Evolutionary conservation across 2,329 filamentous ascomycete genomes (phyloP), one percentile per base, ranked within the genome.

Genomic region (Dothistroma septosporum): DNA sequence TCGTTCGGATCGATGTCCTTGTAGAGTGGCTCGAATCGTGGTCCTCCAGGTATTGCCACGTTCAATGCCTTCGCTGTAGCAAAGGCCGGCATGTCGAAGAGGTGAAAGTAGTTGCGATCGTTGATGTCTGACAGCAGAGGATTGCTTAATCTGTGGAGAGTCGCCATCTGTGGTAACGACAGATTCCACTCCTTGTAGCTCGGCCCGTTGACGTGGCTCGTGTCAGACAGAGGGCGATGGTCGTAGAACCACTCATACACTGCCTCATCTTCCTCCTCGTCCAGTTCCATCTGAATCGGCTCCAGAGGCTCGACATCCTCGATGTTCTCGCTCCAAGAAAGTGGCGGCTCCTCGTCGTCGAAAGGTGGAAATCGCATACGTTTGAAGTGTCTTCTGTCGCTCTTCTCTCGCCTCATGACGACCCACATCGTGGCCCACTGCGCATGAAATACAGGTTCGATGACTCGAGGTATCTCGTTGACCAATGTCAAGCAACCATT

Each of bases 381-480:
- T 81, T 99, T 99, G 83, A 99, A 99, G 69, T 97, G 86, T 73
- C 93, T 82, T 76, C 94, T 83, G 72, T 99, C 94, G 73, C 92
- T 94, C 82, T 99, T 99, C 75, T 99, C 94, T 70, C 95, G 89
- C 70, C 94, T 87, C 94, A 99, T 99, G 49, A 90, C 91, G 28
- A 96, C 88, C 94, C 94, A 99, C 94, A 99, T 99, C 58, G 93
- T 96, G 12, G 94, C 94, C 94, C 94, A 99, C 76, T 99, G 94
- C 60, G 94, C 94, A 74, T 97, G 92, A 76, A 96, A 99, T 4
- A 99, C 90, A 0, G 94, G 94, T 74, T 97, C 94, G 71, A 99
- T 97, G 58, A 99, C 95, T 70, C 95, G 86, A 14, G 95, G 94
- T 7, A 88, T 91, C 79, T 99, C 94, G 75, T 99, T 99, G 71